Evolutionary conservation across 306 rosid genomes (phyloP), one percentile per base, ranked within the genome.

Genomic region (Calophaca sinica): DNA sequence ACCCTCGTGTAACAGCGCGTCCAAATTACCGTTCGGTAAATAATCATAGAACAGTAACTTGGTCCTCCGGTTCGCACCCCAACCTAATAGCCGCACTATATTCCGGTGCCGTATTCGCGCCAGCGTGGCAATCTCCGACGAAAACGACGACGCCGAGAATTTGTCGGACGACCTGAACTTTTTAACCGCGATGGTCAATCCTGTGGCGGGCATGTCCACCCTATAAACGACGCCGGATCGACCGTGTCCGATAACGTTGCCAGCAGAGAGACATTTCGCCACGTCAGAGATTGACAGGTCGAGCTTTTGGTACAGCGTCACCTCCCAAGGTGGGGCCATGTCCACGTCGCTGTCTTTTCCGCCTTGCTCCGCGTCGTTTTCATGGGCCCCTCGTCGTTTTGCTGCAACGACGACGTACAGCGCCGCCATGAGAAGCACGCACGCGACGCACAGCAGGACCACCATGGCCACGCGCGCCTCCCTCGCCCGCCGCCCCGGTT

Each of bases 21-120:
- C 89, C 62, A 94, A 65, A 64, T 85, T 87, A 59, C 99, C 99
- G 11, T 89, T 87, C 0, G 91, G 83, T 75, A 94, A 55, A 80
- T 82, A 89, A 36, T 86, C 94, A 69, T 90, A 94, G 61, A 94
- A 85, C 73, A 94, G 84, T 52, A 92, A 55, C 67, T 94, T 91
- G 0, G 92, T 84, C 50, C 81, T 90, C 57, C 94, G 55, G 60
- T 88, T 94, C 12, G 92, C 96, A 4, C 87, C 97, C 97, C 97
- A 94, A 2, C 99, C 99, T 5, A 94, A 62, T 2, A 94, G 65
- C 57, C 99, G 84, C 14, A 94, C 92, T 5, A 94, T 92, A 61
- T 94, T 94, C 66, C 99, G 88, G 83, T 94, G 99, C 0, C 99
- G 96, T 26, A 94, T 90, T 26, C 90, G 32, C 0, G 99, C 93